Percentiles rank a stretch among this genome's conserved stretches.
phyloP scores from a whole-genome alignment of 108 stramenopile genomes.

The Nitzschia sp. region DNA sequence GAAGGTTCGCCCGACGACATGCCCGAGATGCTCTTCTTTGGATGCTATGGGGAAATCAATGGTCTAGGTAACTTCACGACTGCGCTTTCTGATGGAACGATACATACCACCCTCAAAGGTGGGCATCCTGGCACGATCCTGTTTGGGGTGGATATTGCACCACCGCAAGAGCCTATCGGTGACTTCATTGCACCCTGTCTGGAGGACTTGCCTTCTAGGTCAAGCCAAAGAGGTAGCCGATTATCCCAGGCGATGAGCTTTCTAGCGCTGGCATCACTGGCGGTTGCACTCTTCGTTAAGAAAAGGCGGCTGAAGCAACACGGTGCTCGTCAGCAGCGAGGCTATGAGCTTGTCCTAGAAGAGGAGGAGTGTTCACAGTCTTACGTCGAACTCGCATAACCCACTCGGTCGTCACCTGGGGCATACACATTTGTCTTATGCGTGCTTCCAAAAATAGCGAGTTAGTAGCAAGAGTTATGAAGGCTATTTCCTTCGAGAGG shows the following conservation, averaged over 20 bases:
- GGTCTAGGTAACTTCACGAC: constrained; percentile 18
- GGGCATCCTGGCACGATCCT: constrained; percentile 13
- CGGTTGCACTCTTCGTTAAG: neutral
- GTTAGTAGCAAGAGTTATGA: too few relatives aligned
- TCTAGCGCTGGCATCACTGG: neutral
- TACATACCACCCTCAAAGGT: neutral
- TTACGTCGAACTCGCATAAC: too few relatives aligned
- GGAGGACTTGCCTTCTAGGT: neutral
- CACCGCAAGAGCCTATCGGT: neutral
- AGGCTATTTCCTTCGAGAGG: too few relatives aligned
- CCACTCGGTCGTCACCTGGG: too few relatives aligned
- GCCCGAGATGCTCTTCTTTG: constrained; percentile 21
- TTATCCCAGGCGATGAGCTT: too few relatives aligned
- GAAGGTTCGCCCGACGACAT: constrained; percentile 11
- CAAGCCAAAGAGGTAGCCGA: neutral
- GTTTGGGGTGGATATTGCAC: neutral
- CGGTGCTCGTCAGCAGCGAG: neutral
- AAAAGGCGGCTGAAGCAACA: neutral
- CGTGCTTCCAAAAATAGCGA: too few relatives aligned
- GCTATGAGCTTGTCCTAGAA: too few relatives aligned
- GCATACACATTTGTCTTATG: too few relatives aligned
- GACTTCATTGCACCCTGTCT: neutral
- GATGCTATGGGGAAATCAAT: constrained; percentile 8
- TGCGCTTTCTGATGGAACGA: constrained; percentile 7
- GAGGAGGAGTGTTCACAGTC: too few relatives aligned